Evolutionary conservation across 768 basidiomycete genomes (phyloP).

Genomic region (Ramaria rubella): DNA sequence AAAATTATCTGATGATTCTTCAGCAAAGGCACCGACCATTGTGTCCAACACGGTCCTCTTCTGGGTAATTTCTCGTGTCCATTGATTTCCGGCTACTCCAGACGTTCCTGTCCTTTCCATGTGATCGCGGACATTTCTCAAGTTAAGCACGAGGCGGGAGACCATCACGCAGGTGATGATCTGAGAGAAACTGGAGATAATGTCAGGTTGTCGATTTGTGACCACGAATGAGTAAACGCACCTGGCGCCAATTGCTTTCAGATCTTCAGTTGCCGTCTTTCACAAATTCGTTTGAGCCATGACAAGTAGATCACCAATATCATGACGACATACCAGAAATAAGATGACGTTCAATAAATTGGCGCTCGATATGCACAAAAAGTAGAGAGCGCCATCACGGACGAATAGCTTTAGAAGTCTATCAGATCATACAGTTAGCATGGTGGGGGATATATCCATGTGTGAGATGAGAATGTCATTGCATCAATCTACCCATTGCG

Average conservation of each 20-base stretch:
- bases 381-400: slow-evolving; percentile 9
- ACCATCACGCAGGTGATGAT: slow-evolving; percentile 10
- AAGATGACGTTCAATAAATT: slow-evolving; percentile 7
- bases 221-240: neutral
- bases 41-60: neutral
- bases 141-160: slow-evolving; percentile 10
- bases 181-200: slow-evolving; percentile 6
- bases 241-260: slow-evolving; percentile 11
- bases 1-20: too few species aligned
- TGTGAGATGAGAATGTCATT: too few species aligned
- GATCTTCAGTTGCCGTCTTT: slow-evolving; percentile 6
- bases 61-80: neutral
- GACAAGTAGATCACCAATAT: too few species aligned
- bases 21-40: neutral
- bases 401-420: neutral
- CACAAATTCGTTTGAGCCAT: too few species aligned
- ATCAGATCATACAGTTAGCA: neutral
- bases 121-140: neutral
- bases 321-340: slow-evolving; percentile 5
- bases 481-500: too few species aligned
- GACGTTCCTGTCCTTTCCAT: neutral
- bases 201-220: neutral
- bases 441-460: neutral
- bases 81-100: neutral
- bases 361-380: slow-evolving; percentile 7